Base-by-base conservation (phyloP, 2,329 filamentous ascomycete species). In the Monilinia fructicola region DNA sequence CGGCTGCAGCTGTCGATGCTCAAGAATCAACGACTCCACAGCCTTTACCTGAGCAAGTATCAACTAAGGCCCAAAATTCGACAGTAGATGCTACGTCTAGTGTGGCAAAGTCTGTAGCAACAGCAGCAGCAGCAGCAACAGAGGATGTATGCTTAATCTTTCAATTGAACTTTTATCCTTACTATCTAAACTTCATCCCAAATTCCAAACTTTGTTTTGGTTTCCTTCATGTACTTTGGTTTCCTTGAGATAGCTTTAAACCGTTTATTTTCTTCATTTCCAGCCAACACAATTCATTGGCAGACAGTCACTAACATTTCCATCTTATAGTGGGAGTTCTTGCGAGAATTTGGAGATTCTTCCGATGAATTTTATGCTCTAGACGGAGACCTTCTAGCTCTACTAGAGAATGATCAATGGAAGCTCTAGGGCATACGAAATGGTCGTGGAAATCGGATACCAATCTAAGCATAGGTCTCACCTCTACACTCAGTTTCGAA, bases 291-390 rank as follows among this genome's bases (percentile, higher is more conserved):
- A 14, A 16, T 42, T 42, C 40, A 14, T 42, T 42, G 40, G 2
- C 16, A 42, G 12, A 42, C 12, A 42, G 16, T 18, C 4, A 42
- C 40, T 42, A 42, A 42, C 14, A 16, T 16, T 16, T 5, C 4
- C 12, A 42, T 16, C 40, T 42, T 42, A 5, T 3, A 42, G 40
- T 76, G 74, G 74, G 68, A 68, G 5, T 76, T 76, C 48, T 54
- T 76, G 9, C 65, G 66, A 38, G 72, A 72, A 26, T 75, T 76
- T 38, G 74, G 74, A 9, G 73, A 76, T 61, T 67, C 73, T 3
- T 70, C 70, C 2, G 73, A 76, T 65, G 72, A 75, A 26, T 76
- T 75, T 54, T 76, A 73, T 52, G 67, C 68, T 23, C 69, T 74
- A 54, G 74, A 76, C 61, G 69, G 71, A 21, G 69, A 76, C 50